Evolutionary conservation across 2,329 filamentous ascomycete genomes (phyloP).

Genomic region (Colletotrichum agaves): DNA sequence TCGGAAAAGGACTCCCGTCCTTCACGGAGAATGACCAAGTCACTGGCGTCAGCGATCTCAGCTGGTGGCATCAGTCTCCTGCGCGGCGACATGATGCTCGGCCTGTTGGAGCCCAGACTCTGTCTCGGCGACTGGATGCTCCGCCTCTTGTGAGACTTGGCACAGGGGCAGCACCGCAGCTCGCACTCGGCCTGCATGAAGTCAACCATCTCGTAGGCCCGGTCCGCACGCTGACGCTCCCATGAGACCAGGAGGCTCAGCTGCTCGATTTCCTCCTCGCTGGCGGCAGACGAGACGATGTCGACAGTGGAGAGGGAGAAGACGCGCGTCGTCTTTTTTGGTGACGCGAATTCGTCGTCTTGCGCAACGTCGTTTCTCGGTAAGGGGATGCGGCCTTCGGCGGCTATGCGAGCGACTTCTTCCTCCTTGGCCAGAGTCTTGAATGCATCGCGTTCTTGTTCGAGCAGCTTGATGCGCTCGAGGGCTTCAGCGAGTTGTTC

Average conservation of each 20-base stretch:
- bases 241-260: constrained; percentile 63
- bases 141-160: constrained; percentile 49
- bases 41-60: constrained; percentile 54
- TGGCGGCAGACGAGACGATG: constrained; percentile 64
- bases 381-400: constrained; percentile 75
- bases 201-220: constrained; percentile 78
- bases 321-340: constrained; percentile 59
- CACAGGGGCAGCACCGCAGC: constrained; percentile 73
- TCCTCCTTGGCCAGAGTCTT: constrained; percentile 79
- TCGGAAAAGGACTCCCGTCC: constrained; percentile 23
- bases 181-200: constrained; percentile 81
- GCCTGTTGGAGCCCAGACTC: constrained; percentile 48
- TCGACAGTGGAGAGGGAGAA: constrained; percentile 60
- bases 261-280: constrained; percentile 69
- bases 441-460: constrained; percentile 80
- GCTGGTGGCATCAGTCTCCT: constrained; percentile 50
- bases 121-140: constrained; percentile 49
- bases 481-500: constrained; percentile 74
- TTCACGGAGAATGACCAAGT: constrained; percentile 54
- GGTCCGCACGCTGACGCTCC: constrained; percentile 72
- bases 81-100: constrained; percentile 47
- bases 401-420: constrained; percentile 77
- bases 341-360: constrained; percentile 72
- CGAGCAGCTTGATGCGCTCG: constrained; percentile 71
- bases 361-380: constrained; percentile 60